phyloP scores from a whole-genome alignment of 23 red algal species.

The Chondrus crispus region DNA sequence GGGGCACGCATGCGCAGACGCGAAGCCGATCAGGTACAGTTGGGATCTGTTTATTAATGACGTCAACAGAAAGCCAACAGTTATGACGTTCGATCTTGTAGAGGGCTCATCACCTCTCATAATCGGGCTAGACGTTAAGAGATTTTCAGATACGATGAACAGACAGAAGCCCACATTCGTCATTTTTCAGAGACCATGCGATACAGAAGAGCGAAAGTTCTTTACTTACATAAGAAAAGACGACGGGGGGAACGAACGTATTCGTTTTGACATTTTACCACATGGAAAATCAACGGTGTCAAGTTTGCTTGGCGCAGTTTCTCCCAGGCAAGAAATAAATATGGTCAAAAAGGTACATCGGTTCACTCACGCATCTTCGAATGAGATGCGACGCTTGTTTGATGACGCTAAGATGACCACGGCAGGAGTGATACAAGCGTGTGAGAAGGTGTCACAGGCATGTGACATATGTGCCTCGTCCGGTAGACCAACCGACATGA shows the following conservation, averaged over 20 bases:
- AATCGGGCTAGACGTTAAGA: background rate
- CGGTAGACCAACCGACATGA: background rate
- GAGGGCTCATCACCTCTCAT: constrained; percentile 17
- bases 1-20: background rate
- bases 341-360: constrained; percentile 25
- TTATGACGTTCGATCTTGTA: constrained; percentile 5
- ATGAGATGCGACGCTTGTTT: constrained; percentile 10
- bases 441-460: constrained; percentile 2
- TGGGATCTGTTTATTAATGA: constrained; percentile 38
- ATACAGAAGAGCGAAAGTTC: background rate
- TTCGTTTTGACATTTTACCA: background rate
- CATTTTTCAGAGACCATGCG: background rate
- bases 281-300: background rate
- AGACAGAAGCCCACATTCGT: background rate
- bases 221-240: background rate
- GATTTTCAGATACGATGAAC: constrained; percentile 14
- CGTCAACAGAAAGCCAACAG: background rate
- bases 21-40: background rate
- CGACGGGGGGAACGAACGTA: background rate
- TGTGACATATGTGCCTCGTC: constrained; percentile 19
- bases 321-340: background rate
- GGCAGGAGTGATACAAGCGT: background rate
- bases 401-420: background rate
- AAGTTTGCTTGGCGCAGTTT: background rate
- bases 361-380: constrained; percentile 8